Evolutionary conservation across 73 alveolate genomes (phyloP).

Genomic region (Paramecium octaurelia): DNA sequence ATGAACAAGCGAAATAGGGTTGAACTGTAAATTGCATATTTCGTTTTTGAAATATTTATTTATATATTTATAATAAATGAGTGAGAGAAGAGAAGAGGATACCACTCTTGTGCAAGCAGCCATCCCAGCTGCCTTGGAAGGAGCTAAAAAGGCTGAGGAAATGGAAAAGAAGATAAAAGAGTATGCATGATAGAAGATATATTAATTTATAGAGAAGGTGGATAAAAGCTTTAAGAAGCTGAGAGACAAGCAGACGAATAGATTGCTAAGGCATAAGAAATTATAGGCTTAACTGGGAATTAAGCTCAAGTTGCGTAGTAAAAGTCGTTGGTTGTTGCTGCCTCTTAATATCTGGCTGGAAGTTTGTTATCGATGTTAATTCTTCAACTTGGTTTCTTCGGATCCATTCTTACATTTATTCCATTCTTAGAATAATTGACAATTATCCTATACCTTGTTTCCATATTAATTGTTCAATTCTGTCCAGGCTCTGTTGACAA

Average conservation of each 20-base stretch:
- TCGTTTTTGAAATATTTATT: background rate
- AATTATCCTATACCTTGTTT: background rate
- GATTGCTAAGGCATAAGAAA: background rate
- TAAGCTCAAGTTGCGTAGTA: background rate
- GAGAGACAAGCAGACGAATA: background rate
- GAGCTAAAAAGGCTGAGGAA: background rate
- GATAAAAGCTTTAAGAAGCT: background rate
- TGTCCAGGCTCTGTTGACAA: background rate
- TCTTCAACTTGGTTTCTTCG: background rate
- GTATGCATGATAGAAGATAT: background rate
- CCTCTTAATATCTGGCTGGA: background rate
- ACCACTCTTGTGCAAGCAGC: background rate
- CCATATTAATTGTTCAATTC: background rate
- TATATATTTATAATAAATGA: background rate
- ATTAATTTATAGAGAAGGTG: background rate
- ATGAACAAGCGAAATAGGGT: background rate
- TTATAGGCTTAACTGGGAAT: background rate
- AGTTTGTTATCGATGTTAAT: background rate
- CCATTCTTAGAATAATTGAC: conserved; percentile 31
- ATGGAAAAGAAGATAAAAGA: background rate
- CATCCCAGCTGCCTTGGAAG: background rate
- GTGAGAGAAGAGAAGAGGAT: background rate
- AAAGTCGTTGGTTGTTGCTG: background rate
- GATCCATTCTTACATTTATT: background rate
- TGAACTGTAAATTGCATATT: background rate